A percentile compares a stretch with the other conserved stretches of the same genome.
These are phyloP conservation scores for Cladosporium sp. DNA, from an alignment of 2,329 filamentous ascomycete species.

Conservation along the genomic window DNA sequence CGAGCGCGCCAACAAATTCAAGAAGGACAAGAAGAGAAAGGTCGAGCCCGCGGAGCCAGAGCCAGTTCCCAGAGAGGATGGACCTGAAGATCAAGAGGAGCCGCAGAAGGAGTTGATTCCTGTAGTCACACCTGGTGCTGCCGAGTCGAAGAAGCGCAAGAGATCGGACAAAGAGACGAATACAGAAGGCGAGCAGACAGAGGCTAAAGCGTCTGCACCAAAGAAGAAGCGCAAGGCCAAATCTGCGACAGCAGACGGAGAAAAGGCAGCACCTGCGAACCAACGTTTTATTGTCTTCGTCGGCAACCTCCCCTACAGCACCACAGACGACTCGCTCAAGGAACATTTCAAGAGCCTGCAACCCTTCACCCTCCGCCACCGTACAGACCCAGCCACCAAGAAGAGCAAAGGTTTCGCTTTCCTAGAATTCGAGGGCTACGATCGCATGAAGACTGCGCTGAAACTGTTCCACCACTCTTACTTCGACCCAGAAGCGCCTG, in stretches of 20 bases:
- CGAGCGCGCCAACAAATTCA: slow-evolving; percentile 36
- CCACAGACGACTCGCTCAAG: slow-evolving; percentile 67
- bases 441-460: slow-evolving; percentile 89
- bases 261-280: slow-evolving; percentile 16
- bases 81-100: slow-evolving; percentile 26
- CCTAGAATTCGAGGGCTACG: slow-evolving; percentile 82
- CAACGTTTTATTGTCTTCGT: slow-evolving; percentile 75
- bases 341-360: slow-evolving; percentile 77
- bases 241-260: slow-evolving; percentile 18
- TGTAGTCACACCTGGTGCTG: slow-evolving; percentile 17
- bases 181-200: slow-evolving; percentile 1
- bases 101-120: slow-evolving; percentile 22
- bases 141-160: slow-evolving; percentile 30
- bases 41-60: slow-evolving; percentile 25
- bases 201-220: slow-evolving; percentile 6
- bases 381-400: slow-evolving; percentile 65
- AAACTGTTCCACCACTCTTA: slow-evolving; percentile 85
- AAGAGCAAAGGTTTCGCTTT: slow-evolving; percentile 79
- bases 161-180: slow-evolving; percentile 22
- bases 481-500: slow-evolving; percentile 55
- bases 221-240: slow-evolving; percentile 20
- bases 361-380: slow-evolving; percentile 70
- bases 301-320: slow-evolving; percentile 85
- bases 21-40: slow-evolving; percentile 34
- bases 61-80: slow-evolving; percentile 25